A percentile compares a stretch with the other conserved stretches of the same genome.
Evolutionary conservation across 768 basidiomycete species (phyloP).

Genomic region (Piloderma croceum): DNA sequence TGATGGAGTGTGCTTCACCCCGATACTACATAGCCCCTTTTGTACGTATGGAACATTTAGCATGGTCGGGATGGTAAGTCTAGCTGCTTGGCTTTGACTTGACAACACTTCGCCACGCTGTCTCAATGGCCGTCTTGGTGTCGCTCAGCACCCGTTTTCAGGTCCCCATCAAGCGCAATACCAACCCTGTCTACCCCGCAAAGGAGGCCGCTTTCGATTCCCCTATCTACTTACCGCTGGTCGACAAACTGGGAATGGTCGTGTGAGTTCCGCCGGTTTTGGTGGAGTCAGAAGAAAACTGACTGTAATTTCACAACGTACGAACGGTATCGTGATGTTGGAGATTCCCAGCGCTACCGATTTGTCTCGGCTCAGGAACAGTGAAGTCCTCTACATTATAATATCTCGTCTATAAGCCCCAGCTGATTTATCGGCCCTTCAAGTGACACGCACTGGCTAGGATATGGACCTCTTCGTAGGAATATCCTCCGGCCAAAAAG

Average conservation of each 20-base stretch:
- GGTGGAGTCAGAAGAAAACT: slow-evolving; percentile 33
- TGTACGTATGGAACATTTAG: too few relatives aligned
- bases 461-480: slow-evolving; percentile 99
- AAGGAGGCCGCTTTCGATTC: slow-evolving; percentile 87
- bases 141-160: slow-evolving; percentile 53
- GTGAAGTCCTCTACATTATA: slow-evolving; percentile 49
- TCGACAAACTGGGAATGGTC: slow-evolving; percentile 75
- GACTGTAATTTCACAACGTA: slow-evolving; percentile 73
- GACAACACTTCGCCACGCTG: too few relatives aligned
- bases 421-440: slow-evolving; percentile 1
- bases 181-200: slow-evolving; percentile 60
- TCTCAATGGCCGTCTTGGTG: too few relatives aligned
- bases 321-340: slow-evolving; percentile 91
- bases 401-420: background rate
- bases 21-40: too few relatives aligned
- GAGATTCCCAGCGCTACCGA: slow-evolving; percentile 84
- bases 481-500: slow-evolving; percentile 93
- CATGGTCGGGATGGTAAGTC: too few relatives aligned
- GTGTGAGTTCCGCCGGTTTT: slow-evolving; percentile 50
- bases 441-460: slow-evolving; percentile 82
- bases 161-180: slow-evolving; percentile 73
- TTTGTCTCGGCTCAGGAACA: slow-evolving; percentile 80
- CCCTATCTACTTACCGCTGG: slow-evolving; percentile 72
- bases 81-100: too few relatives aligned
- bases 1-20: too few relatives aligned